Conservation (phyloP, 257 asterid genomes). For the Scutellaria minor region DNA sequence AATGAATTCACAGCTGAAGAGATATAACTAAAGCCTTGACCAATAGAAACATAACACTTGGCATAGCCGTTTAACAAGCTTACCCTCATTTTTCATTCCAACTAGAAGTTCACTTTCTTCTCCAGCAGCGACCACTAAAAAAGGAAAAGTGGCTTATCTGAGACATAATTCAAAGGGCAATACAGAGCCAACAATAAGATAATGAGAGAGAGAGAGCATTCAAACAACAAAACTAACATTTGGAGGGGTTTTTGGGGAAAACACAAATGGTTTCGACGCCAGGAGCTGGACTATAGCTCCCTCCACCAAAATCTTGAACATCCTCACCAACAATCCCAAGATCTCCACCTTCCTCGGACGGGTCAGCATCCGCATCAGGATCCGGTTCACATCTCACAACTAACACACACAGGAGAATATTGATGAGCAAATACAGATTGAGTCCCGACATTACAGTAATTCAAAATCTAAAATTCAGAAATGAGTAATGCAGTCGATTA, state of each 20-base stretch:
- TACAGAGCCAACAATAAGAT: no score
- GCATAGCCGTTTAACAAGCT: conserved; percentile 28
- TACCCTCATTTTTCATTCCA: conserved; percentile 81
- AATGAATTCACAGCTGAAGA: conserved; percentile 8
- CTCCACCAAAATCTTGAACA: conserved; percentile 64
- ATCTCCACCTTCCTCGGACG: conserved; percentile 57
- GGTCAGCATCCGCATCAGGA: conserved; percentile 54
- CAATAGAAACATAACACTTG: neutral
- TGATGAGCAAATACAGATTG: neutral
- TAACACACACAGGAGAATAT: conserved; percentile 29
- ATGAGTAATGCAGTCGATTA: neutral
- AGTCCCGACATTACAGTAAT: neutral
- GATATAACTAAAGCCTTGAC: neutral
- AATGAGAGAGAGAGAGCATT: neutral
- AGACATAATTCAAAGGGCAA: conserved; percentile 25
- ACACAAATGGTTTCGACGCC: conserved; percentile 78
- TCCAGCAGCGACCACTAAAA: conserved; percentile 71
- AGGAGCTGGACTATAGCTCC: conserved; percentile 63
- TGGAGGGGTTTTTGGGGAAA: conserved; percentile 80
- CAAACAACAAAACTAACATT: conserved; percentile 44
- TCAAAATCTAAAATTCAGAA: neutral
- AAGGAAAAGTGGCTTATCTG: conserved; percentile 28
- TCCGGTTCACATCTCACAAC: conserved; percentile 70
- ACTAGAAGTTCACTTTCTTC: conserved; percentile 80
- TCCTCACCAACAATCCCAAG: conserved; percentile 81